These are phyloP conservation scores for Fusarium mexicanum DNA, from an alignment of 2,329 filamentous ascomycete genomes.

Conservation along the genomic window DNA sequence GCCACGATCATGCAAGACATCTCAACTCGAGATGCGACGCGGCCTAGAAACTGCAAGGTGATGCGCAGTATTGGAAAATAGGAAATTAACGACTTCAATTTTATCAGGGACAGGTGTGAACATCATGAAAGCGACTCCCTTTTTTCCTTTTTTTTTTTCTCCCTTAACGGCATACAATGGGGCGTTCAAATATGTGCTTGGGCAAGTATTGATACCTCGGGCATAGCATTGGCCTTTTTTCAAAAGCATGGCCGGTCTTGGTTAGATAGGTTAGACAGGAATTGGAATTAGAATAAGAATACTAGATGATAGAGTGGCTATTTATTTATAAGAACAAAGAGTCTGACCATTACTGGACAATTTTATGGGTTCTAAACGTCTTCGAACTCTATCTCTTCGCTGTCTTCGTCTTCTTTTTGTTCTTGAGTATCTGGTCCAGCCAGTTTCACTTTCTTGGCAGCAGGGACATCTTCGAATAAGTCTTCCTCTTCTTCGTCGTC, in stretches of 20 bases:
- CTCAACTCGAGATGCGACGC: slow-evolving; percentile 52
- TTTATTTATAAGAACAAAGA: not conserved
- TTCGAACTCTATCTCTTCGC: slow-evolving; percentile 66
- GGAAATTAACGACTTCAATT: not conserved
- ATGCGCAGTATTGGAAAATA: not conserved
- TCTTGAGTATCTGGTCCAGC: slow-evolving; percentile 48
- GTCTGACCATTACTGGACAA: not conserved
- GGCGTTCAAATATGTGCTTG: slow-evolving; percentile 24
- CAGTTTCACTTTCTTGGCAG: slow-evolving; percentile 69
- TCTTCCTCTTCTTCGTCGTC: slow-evolving; percentile 54
- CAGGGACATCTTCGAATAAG: slow-evolving; percentile 61
- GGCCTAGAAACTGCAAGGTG: slow-evolving; percentile 40
- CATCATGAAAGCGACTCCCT: slow-evolving; percentile 25
- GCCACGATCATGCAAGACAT: slow-evolving; percentile 52
- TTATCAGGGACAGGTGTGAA: not conserved
- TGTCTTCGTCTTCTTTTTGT: slow-evolving; percentile 55
- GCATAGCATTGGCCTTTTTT: slow-evolving; percentile 22
- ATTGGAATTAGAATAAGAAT: slow-evolving; percentile 35
- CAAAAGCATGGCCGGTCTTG: slow-evolving; percentile 8
- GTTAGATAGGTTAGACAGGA: slow-evolving; percentile 11
- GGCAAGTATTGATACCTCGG: slow-evolving; percentile 32
- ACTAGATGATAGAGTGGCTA: slow-evolving; percentile 12
- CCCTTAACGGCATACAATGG: slow-evolving; percentile 12
- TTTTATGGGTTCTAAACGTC: slow-evolving; percentile 54
- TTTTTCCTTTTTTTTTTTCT: not conserved